Evolutionary conservation across 2,329 filamentous ascomycete genomes (phyloP).

Genomic region (Thermothelomyces thermophilus): DNA sequence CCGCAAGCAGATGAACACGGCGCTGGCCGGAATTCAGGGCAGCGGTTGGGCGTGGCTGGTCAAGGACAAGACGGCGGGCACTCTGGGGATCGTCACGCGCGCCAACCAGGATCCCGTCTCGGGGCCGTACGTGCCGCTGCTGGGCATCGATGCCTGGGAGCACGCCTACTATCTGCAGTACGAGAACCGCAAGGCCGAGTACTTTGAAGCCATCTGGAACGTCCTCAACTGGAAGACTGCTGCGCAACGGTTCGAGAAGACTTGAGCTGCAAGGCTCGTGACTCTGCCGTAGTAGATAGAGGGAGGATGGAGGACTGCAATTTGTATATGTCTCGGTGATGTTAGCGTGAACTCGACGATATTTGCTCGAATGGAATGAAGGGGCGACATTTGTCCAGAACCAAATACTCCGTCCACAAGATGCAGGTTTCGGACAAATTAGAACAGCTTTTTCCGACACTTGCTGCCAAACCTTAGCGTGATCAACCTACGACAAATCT

Average conservation of each 20-base stretch:
- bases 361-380: no score
- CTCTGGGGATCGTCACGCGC: constrained; percentile 60
- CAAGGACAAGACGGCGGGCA: constrained; percentile 58
- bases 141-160: constrained; percentile 94
- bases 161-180: constrained; percentile 96
- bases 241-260: constrained; percentile 62
- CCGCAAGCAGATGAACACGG: constrained; percentile 59
- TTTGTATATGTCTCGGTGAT: not conserved
- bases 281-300: no score
- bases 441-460: no score
- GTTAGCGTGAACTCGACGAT: not conserved
- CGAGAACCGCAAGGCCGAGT: constrained; percentile 94
- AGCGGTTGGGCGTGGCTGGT: constrained; percentile 90
- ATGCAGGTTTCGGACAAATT: no score
- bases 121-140: constrained; percentile 71
- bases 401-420: no score
- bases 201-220: constrained; percentile 90
- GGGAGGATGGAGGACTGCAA: no score
- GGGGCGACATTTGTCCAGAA: no score
- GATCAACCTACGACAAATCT: no score
- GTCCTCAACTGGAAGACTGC: constrained; percentile 94
- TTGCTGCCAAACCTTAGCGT: no score
- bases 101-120: constrained; percentile 87
- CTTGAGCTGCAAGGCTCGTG: constrained; percentile 21
- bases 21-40: constrained; percentile 71